Evolutionary conservation across 257 asterid genomes (phyloP).

Genomic region (Plantago ovata): DNA sequence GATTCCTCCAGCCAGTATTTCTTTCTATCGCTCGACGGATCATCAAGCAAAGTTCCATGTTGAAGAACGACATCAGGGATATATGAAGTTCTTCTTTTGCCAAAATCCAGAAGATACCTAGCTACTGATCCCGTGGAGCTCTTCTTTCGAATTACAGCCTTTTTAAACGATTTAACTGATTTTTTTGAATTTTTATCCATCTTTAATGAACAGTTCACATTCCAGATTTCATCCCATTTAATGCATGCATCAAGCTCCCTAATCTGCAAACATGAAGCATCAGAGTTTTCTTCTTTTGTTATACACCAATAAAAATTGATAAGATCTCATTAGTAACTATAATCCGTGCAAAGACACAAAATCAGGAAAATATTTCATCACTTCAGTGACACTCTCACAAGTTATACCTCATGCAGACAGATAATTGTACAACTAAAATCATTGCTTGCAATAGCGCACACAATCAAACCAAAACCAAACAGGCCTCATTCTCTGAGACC

Average conservation of each 20-base stretch:
- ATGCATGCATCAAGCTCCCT: constrained; percentile 88
- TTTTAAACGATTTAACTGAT: constrained; percentile 66
- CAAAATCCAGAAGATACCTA: constrained; percentile 91
- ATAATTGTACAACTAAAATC: constrained; percentile 2
- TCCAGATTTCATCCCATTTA: constrained; percentile 79
- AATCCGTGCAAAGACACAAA: too few species aligned
- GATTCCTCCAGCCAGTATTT: constrained; percentile 91
- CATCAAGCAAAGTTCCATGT: constrained; percentile 67
- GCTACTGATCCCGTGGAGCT: constrained; percentile 52
- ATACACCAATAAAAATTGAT: constrained; percentile 9
- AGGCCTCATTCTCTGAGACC: constrained; percentile 2
- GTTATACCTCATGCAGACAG: too few species aligned
- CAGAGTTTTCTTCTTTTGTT: constrained; percentile 19
- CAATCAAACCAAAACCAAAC: constrained; percentile 1
- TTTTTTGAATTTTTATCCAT: constrained; percentile 59
- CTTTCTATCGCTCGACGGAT: constrained; percentile 56
- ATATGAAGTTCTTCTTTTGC: constrained; percentile 63
- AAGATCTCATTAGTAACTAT: constrained; percentile 1
- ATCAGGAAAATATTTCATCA: too few species aligned
- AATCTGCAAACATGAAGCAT: constrained; percentile 48
- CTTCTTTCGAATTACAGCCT: constrained; percentile 72
- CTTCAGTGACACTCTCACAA: too few species aligned
- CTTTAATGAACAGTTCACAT: constrained; percentile 37
- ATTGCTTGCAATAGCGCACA: constrained; percentile 13
- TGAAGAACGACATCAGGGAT: constrained; percentile 76